Evolutionary conservation across 2,329 filamentous ascomycete species (phyloP).

Genomic region (Fusarium sp.): DNA sequence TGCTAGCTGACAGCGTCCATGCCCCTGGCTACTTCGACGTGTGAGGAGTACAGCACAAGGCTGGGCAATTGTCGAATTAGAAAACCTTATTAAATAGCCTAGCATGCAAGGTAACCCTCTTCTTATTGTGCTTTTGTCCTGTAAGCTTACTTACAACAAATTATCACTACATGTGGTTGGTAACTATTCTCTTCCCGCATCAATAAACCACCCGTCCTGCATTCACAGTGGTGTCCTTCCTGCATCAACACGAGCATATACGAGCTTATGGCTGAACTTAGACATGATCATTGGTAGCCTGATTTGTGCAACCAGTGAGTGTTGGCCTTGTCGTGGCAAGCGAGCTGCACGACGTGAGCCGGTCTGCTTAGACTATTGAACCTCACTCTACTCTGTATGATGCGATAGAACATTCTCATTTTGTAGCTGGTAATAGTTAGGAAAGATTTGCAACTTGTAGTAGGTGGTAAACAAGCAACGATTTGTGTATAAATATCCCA

Average conservation of each 20-base stretch:
- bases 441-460: background rate
- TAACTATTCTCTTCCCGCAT: conserved; percentile 20
- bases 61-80: background rate
- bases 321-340: conserved; percentile 7
- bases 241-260: conserved; percentile 42
- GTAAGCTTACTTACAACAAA: conserved; percentile 23
- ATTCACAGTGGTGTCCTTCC: conserved; percentile 17
- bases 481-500: conserved; percentile 15
- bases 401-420: background rate
- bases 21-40: too few species aligned
- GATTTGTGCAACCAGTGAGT: conserved; percentile 10
- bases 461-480: background rate
- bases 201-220: conserved; percentile 40
- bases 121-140: background rate
- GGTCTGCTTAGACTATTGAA: background rate
- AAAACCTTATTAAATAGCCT: background rate
- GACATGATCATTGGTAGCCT: conserved; percentile 14
- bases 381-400: background rate
- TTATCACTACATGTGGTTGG: background rate
- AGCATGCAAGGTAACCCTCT: conserved; percentile 5
- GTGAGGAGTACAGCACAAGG: background rate
- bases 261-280: conserved; percentile 38
- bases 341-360: background rate
- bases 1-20: background rate
- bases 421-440: background rate